phyloP scores from a whole-genome alignment of 106 monocot genomes.

The Phalaenopsis aphrodite region DNA sequence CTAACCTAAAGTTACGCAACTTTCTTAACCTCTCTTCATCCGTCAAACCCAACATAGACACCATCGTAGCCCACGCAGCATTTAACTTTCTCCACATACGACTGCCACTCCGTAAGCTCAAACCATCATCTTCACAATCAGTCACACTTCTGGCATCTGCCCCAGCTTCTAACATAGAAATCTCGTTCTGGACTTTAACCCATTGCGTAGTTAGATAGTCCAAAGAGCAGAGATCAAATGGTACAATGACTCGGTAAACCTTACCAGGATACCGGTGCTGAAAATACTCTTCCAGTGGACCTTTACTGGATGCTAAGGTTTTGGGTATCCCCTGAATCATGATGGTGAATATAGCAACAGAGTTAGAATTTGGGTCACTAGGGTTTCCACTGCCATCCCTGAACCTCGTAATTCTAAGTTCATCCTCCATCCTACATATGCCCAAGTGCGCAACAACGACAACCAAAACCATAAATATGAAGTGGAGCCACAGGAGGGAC shows the following conservation, averaged over 20 bases:
- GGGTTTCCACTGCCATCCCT: slow-evolving; percentile 59
- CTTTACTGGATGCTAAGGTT: slow-evolving; percentile 52
- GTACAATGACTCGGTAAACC: slow-evolving; percentile 67
- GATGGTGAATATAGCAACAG: slow-evolving; percentile 73
- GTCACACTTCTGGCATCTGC: slow-evolving; percentile 18
- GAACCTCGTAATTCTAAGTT: slow-evolving; percentile 59
- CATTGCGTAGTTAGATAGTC: slow-evolving; percentile 46
- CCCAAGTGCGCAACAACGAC: slow-evolving; percentile 74
- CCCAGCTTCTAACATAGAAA: slow-evolving; percentile 63
- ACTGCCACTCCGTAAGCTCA: background rate
- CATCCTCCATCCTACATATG: slow-evolving; percentile 70
- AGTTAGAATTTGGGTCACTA: slow-evolving; percentile 37
- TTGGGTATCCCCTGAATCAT: slow-evolving; percentile 92
- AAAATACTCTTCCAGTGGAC: slow-evolving; percentile 76
- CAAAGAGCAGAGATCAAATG: slow-evolving; percentile 70
- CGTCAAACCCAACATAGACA: slow-evolving; percentile 47
- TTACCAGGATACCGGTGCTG: slow-evolving; percentile 87
- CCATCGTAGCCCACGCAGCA: slow-evolving; percentile 15
- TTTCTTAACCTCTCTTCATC: slow-evolving; percentile 70
- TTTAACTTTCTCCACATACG: slow-evolving; percentile 3
- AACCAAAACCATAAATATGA: slow-evolving; percentile 47
- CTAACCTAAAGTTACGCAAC: slow-evolving; percentile 41
- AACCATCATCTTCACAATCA: slow-evolving; percentile 8
- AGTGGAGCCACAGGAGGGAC: slow-evolving; percentile 72
- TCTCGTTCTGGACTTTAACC: slow-evolving; percentile 49